Evolutionary conservation across 495 filamentous ascomycete species (phyloP).

Genomic region (Podospora anserina): DNA sequence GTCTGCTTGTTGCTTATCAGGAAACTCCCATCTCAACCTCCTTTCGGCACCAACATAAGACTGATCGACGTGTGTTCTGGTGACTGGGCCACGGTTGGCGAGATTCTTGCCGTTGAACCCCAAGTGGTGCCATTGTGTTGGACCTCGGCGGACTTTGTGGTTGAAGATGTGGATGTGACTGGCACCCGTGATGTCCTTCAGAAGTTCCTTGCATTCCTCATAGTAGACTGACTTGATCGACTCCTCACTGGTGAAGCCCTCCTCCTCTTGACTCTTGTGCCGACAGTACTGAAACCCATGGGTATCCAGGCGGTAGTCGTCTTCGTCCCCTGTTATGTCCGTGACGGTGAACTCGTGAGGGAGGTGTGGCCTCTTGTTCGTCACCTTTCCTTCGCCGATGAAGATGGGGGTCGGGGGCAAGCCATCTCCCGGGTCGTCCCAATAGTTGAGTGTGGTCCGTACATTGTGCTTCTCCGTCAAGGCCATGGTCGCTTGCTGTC

Average conservation of each 20-base stretch:
- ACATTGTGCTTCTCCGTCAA: conserved; percentile 38
- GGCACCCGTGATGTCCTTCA: conserved; percentile 61
- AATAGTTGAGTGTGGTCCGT: conserved; percentile 57
- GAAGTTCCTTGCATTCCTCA: conserved; percentile 55
- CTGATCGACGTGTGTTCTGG: conserved; percentile 69
- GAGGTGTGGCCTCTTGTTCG: conserved; percentile 46
- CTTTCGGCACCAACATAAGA: conserved; percentile 58
- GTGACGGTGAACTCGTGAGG: conserved; percentile 39
- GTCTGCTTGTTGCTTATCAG: conserved; percentile 48
- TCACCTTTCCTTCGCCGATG: conserved; percentile 35
- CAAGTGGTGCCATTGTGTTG: conserved; percentile 38
- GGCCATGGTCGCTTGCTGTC: neutral
- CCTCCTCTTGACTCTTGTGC: conserved; percentile 38
- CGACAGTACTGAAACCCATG: conserved; percentile 41
- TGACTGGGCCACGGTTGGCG: conserved; percentile 57
- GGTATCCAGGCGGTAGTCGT: conserved; percentile 36
- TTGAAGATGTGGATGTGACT: conserved; percentile 67
- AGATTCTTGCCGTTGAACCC: conserved; percentile 31
- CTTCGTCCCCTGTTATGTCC: conserved; percentile 39
- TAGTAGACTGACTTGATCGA: conserved; percentile 60
- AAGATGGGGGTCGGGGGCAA: conserved; percentile 52
- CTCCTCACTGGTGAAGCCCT: conserved; percentile 61
- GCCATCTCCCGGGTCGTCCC: conserved; percentile 60
- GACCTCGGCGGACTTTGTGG: conserved; percentile 64
- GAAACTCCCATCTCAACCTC: conserved; percentile 57